A percentile compares a stretch with the other conserved stretches of the same genome.
These are phyloP conservation scores for Endotrypanum monterogeii DNA, from an alignment of 208 protist genomes.

Conservation along the genomic window DNA sequence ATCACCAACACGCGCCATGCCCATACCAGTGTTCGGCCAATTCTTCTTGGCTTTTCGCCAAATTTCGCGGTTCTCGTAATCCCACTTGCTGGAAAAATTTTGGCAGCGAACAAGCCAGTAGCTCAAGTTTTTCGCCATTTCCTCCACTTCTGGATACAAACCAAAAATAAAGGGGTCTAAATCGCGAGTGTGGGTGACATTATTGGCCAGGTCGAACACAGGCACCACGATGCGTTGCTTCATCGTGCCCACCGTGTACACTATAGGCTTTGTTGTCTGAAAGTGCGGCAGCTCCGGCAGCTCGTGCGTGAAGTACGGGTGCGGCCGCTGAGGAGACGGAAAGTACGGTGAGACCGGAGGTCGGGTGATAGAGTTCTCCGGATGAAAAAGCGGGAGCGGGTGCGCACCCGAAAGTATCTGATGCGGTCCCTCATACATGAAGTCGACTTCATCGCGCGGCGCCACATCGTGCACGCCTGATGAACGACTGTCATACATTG, in stretches of 20 bases:
- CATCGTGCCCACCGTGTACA: constrained; percentile 85
- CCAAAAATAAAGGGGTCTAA: constrained; percentile 92
- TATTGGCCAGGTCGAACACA: constrained; percentile 76
- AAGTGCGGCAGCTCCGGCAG: constrained; percentile 88
- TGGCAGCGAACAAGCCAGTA: constrained; percentile 91
- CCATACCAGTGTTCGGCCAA: constrained; percentile 92
- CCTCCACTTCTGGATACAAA: constrained; percentile 78
- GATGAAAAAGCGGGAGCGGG: constrained; percentile 77
- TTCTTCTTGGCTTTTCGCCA: constrained; percentile 92
- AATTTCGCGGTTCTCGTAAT: constrained; percentile 90
- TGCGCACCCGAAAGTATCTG: constrained; percentile 84
- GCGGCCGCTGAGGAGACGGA: constrained; percentile 80
- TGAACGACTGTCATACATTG: constrained; percentile 67
- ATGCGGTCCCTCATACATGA: constrained; percentile 64
- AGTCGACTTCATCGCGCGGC: constrained; percentile 78
- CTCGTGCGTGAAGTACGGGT: constrained; percentile 88
- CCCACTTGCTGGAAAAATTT: constrained; percentile 90
- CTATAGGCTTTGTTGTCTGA: constrained; percentile 66
- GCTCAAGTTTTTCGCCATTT: constrained; percentile 72
- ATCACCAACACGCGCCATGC: constrained; percentile 86
- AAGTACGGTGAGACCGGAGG: constrained; percentile 85
- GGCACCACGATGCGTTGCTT: constrained; percentile 89
- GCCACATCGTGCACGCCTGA: constrained; percentile 87
- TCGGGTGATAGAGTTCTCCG: constrained; percentile 76
- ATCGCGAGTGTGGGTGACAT: constrained; percentile 86